These are phyloP conservation scores for Heliamphora ciliata DNA, from an alignment of 179 eudicot genomes.

Conservation along the genomic window DNA sequence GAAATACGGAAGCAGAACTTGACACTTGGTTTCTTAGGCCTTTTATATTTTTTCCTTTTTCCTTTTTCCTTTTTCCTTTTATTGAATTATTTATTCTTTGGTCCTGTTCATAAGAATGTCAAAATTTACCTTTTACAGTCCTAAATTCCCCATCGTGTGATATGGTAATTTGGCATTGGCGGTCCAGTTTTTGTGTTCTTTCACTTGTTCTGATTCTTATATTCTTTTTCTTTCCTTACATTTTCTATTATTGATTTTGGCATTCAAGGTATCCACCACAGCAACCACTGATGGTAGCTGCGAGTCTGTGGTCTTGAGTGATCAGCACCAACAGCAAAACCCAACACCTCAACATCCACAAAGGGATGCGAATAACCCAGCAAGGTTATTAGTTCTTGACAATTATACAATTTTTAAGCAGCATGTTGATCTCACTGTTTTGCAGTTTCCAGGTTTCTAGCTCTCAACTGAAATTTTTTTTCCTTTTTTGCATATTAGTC, in stretches of 20 bases:
- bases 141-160: not conserved
- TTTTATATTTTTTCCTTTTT: not conserved
- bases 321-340: constrained; percentile 50
- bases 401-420: too few species aligned
- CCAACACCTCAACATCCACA: constrained; percentile 59
- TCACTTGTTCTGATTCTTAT: not conserved
- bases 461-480: not conserved
- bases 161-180: too few species aligned
- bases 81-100: not conserved
- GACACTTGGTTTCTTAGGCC: not conserved
- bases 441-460: constrained; percentile 11
- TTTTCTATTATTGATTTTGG: not conserved
- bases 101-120: not conserved
- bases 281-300: constrained; percentile 63
- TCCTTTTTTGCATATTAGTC: constrained; percentile 28
- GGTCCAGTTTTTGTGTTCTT: not conserved
- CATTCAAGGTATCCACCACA: constrained; percentile 28
- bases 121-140: not conserved
- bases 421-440: not conserved
- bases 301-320: constrained; percentile 65
- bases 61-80: not conserved
- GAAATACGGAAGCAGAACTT: too few species aligned
- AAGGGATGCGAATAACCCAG: constrained; percentile 81
- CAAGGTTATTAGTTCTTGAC: constrained; percentile 42
- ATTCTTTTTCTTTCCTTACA: not conserved